Percentiles rank a stretch among this genome's conserved stretches.
These are phyloP conservation scores for Kwoniella botswanensis DNA, from an alignment of 768 basidiomycete genomes.

Conservation along the genomic window DNA sequence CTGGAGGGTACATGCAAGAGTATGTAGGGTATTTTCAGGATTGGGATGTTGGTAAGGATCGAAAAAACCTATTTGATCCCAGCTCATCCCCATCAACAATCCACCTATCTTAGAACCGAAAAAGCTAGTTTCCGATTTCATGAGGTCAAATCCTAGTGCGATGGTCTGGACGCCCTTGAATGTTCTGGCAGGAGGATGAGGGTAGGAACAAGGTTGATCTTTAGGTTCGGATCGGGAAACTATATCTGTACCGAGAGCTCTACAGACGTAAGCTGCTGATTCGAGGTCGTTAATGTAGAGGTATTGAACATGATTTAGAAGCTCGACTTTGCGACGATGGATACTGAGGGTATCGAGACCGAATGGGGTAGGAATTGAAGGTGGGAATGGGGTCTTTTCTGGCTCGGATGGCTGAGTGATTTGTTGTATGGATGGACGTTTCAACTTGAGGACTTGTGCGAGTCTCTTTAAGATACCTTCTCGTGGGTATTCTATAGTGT, in stretches of 20 bases:
- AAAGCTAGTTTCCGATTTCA: background rate
- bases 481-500: too few species aligned
- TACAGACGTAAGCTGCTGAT: background rate
- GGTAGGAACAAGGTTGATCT: background rate
- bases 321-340: background rate
- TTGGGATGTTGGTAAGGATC: conserved; percentile 1
- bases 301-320: background rate
- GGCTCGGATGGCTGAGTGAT: background rate
- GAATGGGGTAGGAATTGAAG: background rate
- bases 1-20: background rate
- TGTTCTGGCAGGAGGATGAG: background rate
- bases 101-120: background rate
- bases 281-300: background rate
- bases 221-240: background rate
- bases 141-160: background rate
- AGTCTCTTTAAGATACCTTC: too few species aligned
- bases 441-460: too few species aligned
- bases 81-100: background rate
- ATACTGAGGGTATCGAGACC: background rate
- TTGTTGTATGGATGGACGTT: too few species aligned
- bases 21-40: background rate
- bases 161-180: background rate
- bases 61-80: background rate
- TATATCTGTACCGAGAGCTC: background rate
- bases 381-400: background rate